A percentile compares a stretch with the other conserved stretches of the same genome.
phyloP scores from a whole-genome alignment of 2,329 filamentous ascomycete genomes.

The Magnaporthiopsis poae region DNA sequence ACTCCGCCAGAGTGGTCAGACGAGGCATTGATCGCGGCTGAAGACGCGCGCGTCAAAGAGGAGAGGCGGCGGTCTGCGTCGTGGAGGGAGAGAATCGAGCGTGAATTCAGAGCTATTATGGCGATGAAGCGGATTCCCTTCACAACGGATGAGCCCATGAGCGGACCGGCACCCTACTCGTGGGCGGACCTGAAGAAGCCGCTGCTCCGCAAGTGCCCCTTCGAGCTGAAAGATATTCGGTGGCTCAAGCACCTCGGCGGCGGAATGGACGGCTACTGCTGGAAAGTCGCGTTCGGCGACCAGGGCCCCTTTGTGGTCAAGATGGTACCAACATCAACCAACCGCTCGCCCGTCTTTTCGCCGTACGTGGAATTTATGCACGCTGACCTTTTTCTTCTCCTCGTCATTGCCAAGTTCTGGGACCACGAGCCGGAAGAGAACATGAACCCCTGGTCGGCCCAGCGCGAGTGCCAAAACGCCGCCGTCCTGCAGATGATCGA shows the following conservation, averaged over 20 bases:
- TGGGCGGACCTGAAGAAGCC: background rate
- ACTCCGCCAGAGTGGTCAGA: no score
- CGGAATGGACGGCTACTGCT: background rate
- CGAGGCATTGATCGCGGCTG: no score
- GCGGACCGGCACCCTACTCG: background rate
- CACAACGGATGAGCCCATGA: background rate
- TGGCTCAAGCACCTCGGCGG: background rate
- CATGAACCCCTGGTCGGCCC: background rate
- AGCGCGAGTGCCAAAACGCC: constrained; percentile 1
- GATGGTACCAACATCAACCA: background rate
- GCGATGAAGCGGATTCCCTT: background rate
- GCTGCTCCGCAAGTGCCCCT: background rate
- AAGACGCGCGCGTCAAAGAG: no score
- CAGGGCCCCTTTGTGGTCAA: constrained; percentile 1
- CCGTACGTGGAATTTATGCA: background rate
- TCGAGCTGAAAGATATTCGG: constrained; percentile 2
- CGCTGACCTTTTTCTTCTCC: background rate
- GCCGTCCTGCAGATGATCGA: constrained; percentile 1
- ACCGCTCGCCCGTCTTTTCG: background rate
- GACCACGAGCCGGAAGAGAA: background rate
- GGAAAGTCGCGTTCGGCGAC: background rate
- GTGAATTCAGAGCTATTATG: no score
- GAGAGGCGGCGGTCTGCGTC: no score
- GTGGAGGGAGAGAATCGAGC: no score
- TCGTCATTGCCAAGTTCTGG: background rate